These are phyloP conservation scores for Solanum infundibuliforme DNA, from an alignment of 257 asterid genomes.

Conservation along the genomic window DNA sequence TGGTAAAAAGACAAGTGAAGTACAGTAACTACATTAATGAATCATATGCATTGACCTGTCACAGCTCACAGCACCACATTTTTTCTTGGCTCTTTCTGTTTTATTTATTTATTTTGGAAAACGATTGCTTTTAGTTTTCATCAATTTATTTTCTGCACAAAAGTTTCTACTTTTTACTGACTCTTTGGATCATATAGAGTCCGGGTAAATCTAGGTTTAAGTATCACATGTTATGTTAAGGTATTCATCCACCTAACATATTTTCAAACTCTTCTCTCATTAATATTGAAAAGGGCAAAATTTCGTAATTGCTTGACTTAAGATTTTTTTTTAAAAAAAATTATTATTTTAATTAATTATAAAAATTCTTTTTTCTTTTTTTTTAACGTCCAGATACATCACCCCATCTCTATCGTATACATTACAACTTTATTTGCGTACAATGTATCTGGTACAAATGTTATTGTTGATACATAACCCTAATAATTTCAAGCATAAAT, in stretches of 20 bases:
- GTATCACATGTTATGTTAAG: neutral
- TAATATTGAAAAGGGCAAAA: neutral
- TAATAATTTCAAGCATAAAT: too few relatives aligned
- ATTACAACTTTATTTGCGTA: too few relatives aligned
- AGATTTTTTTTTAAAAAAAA: too few relatives aligned
- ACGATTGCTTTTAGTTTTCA: neutral
- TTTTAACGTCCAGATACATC: too few relatives aligned
- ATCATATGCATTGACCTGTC: neutral
- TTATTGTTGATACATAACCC: too few relatives aligned
- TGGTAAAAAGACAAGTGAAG: neutral
- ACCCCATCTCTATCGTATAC: too few relatives aligned
- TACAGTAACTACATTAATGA: neutral
- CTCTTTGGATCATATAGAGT: neutral
- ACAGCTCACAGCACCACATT: neutral
- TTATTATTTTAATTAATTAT: too few relatives aligned
- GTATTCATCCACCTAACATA: neutral
- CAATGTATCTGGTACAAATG: too few relatives aligned
- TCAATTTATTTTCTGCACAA: neutral
- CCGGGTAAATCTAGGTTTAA: neutral
- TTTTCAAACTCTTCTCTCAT: neutral
- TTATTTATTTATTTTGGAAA: neutral
- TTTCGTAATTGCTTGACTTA: too few relatives aligned
- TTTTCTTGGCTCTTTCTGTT: neutral
- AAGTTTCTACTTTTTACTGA: neutral
- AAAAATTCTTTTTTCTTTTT: too few relatives aligned